phyloP scores from a whole-genome alignment of 208 protist genomes.

The Trypanosomatidae sp. region DNA sequence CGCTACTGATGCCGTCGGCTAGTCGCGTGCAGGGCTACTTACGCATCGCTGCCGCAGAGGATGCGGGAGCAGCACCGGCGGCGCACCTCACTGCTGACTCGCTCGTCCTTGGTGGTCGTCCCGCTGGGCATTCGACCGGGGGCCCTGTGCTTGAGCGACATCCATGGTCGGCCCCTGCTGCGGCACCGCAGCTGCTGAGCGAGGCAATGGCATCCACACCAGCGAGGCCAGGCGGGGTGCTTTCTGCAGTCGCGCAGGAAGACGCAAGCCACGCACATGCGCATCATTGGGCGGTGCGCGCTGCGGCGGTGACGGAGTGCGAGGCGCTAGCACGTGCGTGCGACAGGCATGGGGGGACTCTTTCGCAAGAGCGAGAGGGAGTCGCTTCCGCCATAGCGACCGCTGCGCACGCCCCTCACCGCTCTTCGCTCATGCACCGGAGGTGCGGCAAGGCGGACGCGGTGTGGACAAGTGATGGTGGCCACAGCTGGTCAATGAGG shows the following conservation, averaged over 20 bases:
- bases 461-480: not conserved
- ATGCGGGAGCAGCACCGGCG: not conserved
- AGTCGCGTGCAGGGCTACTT: not conserved
- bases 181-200: not conserved
- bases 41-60: not conserved
- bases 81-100: not conserved
- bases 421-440: not conserved
- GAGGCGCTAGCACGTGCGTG: not conserved
- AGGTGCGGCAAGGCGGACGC: not conserved
- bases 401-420: not conserved
- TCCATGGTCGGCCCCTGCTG: not conserved
- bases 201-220: not conserved
- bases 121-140: not conserved
- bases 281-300: not conserved
- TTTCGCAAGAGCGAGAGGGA: not conserved
- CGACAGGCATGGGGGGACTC: too few species aligned
- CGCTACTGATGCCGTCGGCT: not conserved
- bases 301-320: conserved; percentile 5
- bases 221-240: not conserved
- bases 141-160: not conserved
- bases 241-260: not conserved
- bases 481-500: not conserved
- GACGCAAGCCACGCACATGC: not conserved
- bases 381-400: not conserved
- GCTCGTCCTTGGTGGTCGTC: not conserved